Evolutionary conservation across 495 filamentous ascomycete genomes (phyloP), one percentile per base, ranked within the genome.

Genomic region (Lasiosphaeris hirsuta): DNA sequence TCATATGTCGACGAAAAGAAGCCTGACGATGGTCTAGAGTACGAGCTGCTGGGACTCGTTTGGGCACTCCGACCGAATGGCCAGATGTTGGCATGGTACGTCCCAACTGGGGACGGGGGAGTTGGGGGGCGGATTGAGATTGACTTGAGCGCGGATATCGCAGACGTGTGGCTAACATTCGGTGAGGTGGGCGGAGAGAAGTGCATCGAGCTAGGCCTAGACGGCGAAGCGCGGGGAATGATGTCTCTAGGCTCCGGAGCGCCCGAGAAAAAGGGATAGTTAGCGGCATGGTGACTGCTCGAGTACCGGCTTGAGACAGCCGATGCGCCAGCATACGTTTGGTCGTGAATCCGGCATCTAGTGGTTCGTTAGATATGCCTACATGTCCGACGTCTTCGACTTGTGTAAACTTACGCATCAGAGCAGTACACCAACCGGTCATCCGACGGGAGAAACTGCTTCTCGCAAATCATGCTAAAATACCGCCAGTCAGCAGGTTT

Each of bases 401-500:
- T 30, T 30, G 23, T 30, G 23, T 5, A 30, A 54, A 69, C 77
- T 74, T 71, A 78, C 75, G 69, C 63, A 54, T 78, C 76, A 19
- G 77, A 78, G 66, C 77, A 80, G 67, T 80, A 80, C 53, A 79
- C 53, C 41, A 66, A 66, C 46, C 67, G 72, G 36, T 77, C 75
- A 51, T 74, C 72, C 34, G 71, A 63, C 47, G 74, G 71, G 55
- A 72, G 58, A 59, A 79, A 79, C 58, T 77, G 73, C 66, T 77
- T 79, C 53, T 77, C 77, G 62, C 77, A 80, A n/a, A 72, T 72
- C 77, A 80, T 80, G 66, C 77, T 80, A 50, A 58, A 50, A 48
- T 58, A 64, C 67, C 63, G 62, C 49, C 47, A 59, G 50, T 63
- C 42, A 57, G 63, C 56, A 30, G 30, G 36, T 35, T 33, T n/a